Conservation (phyloP, 768 basidiomycete species). For the Steccherinum ochraceum region DNA sequence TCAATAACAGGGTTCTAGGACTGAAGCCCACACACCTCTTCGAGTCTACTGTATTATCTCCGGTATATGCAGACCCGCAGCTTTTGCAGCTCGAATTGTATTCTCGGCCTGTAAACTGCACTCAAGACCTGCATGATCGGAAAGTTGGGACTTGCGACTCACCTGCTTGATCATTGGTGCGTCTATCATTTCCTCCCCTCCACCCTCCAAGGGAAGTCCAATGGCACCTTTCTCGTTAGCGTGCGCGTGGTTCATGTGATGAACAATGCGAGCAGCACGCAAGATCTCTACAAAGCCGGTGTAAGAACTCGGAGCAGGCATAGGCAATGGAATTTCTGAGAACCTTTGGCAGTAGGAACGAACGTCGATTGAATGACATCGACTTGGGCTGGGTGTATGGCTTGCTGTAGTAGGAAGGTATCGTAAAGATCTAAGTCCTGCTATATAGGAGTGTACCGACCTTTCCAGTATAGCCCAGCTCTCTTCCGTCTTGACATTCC, state of each 20-base stretch:
- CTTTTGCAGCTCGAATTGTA: constrained; percentile 43
- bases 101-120: constrained; percentile 38
- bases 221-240: constrained; percentile 54
- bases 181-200: constrained; percentile 78
- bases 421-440: not conserved
- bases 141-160: not conserved
- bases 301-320: not conserved
- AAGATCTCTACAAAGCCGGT: constrained; percentile 49
- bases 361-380: constrained; percentile 72
- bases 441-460: constrained; percentile 27
- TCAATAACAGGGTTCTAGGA: too few species aligned
- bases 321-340: constrained; percentile 20
- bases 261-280: constrained; percentile 69
- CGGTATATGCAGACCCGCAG: constrained; percentile 52
- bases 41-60: not conserved
- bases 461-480: constrained; percentile 91
- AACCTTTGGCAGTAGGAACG: constrained; percentile 64
- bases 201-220: constrained; percentile 54
- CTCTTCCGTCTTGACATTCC: constrained; percentile 74
- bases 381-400: constrained; percentile 86
- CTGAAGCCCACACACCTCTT: too few species aligned
- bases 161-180: constrained; percentile 88
- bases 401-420: constrained; percentile 65
- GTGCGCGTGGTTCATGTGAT: constrained; percentile 56
- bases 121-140: not conserved